Percentiles rank a stretch among this genome's conserved stretches.
These are phyloP conservation scores for Grosmannia huntii DNA, from an alignment of 2,329 filamentous ascomycete genomes.

Conservation along the genomic window DNA sequence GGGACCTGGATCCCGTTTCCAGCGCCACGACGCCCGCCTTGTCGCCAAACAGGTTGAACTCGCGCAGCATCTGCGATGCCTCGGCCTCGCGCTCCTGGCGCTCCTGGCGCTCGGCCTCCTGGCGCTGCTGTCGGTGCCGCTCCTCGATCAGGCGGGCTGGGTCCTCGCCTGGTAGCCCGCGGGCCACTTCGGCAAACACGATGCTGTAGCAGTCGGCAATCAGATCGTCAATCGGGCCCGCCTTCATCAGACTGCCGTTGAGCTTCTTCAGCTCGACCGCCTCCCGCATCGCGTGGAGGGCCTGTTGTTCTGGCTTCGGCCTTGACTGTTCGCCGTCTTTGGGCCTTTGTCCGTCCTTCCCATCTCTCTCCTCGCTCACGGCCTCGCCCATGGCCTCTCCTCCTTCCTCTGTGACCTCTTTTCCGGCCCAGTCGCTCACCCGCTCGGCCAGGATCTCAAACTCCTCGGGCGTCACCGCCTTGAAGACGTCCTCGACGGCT, in stretches of 20 bases:
- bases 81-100: slow-evolving; percentile 9
- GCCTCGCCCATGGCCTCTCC: background rate
- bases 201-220: slow-evolving; percentile 79
- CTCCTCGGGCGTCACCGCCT: slow-evolving; percentile 38
- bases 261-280: slow-evolving; percentile 52
- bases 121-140: slow-evolving; percentile 20
- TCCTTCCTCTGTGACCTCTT: background rate
- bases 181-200: slow-evolving; percentile 56
- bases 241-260: slow-evolving; percentile 80
- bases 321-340: background rate
- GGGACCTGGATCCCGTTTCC: background rate
- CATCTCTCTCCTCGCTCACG: background rate
- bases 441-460: slow-evolving; percentile 44
- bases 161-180: slow-evolving; percentile 39
- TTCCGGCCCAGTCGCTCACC: slow-evolving; percentile 39
- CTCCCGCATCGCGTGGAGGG: slow-evolving; percentile 43
- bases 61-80: slow-evolving; percentile 12
- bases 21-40: background rate
- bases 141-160: slow-evolving; percentile 34
- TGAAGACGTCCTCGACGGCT: slow-evolving; percentile 38
- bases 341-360: background rate
- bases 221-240: slow-evolving; percentile 78
- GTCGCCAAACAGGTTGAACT: slow-evolving; percentile 10
- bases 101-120: slow-evolving; percentile 15
- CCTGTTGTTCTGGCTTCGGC: slow-evolving; percentile 22